Evolutionary conservation across 2,329 filamentous ascomycete genomes (phyloP).

Genomic region (Aciculosporium take): DNA sequence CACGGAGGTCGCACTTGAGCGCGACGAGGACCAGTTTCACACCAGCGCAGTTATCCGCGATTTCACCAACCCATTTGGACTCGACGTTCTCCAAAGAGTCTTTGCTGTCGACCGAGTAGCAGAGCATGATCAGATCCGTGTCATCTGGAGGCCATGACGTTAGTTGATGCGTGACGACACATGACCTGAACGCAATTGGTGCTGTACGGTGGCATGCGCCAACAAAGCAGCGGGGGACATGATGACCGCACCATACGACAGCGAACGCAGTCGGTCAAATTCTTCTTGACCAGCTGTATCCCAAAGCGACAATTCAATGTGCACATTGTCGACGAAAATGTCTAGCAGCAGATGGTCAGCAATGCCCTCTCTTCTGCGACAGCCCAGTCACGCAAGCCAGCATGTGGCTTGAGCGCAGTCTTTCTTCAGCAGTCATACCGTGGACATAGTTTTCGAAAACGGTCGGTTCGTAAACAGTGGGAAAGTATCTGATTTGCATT

Average conservation of each 20-base stretch:
- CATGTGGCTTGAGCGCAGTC: not conserved
- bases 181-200: too few relatives aligned
- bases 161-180: conserved; percentile 4
- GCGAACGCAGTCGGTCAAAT: conserved; percentile 87
- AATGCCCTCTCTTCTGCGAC: not conserved
- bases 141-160: conserved; percentile 38
- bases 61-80: conserved; percentile 96
- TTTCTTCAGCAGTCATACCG: conserved; percentile 40
- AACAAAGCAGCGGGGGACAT: too few relatives aligned
- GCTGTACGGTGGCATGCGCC: too few relatives aligned
- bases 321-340: conserved; percentile 93
- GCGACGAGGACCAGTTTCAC: conserved; percentile 92
- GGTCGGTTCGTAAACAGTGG: conserved; percentile 94
- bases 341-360: conserved; percentile 35
- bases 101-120: conserved; percentile 92
- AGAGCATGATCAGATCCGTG: conserved; percentile 96
- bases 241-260: conserved; percentile 81
- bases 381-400: not conserved
- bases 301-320: conserved; percentile 96
- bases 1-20: conserved; percentile 89
- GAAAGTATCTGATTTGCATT: conserved; percentile 63
- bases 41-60: conserved; percentile 90
- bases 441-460: conserved; percentile 99
- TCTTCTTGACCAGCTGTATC: conserved; percentile 98
- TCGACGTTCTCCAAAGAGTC: conserved; percentile 97